Conservation (phyloP, 225 moss, liverwort and hornwort genomes). For the Straminergon stramineum region DNA sequence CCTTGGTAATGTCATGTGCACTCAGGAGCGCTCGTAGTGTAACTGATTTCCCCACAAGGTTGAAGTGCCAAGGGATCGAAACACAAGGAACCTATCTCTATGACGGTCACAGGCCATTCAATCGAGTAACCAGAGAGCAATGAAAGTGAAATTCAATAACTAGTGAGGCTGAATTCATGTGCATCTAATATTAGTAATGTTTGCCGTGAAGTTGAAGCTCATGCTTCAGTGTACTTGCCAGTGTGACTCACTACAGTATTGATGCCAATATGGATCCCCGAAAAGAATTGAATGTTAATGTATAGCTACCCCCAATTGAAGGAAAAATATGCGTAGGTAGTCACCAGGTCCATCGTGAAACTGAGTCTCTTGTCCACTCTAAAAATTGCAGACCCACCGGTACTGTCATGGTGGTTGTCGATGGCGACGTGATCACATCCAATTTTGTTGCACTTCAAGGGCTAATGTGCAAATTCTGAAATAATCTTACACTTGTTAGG, state of each 20-base stretch:
- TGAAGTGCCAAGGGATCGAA: background rate
- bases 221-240: background rate
- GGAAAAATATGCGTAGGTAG: background rate
- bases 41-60: background rate
- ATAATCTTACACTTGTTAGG: background rate
- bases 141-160: background rate
- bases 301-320: background rate
- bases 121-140: background rate
- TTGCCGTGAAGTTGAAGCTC: background rate
- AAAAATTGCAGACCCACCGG: background rate
- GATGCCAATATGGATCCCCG: background rate
- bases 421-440: background rate
- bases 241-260: background rate
- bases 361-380: background rate
- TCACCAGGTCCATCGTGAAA: background rate
- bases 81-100: background rate
- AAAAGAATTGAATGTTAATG: background rate
- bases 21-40: background rate
- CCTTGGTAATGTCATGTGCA: background rate
- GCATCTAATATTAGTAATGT: background rate
- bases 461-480: background rate
- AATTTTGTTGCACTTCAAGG: background rate
- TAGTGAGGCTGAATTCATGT: background rate
- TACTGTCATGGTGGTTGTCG: background rate
- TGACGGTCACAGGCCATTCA: background rate